phyloP scores from a whole-genome alignment of 345 rosid species.

The Clarkia xantiana region DNA sequence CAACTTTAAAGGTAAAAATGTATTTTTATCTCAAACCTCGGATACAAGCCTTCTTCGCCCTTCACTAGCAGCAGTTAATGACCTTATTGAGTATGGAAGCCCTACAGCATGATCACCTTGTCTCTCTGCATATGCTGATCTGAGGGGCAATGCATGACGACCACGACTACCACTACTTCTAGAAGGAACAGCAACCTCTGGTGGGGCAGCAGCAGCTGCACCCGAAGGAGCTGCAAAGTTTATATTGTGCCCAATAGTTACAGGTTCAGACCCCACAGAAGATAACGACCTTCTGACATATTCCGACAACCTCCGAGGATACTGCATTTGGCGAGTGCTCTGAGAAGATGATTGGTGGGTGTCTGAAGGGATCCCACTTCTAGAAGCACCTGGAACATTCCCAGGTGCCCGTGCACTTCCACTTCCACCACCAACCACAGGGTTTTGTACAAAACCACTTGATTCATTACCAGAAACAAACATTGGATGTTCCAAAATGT shows the following conservation, averaged over 20 bases:
- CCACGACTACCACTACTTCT: slow-evolving; percentile 19
- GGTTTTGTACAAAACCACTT: slow-evolving; percentile 22
- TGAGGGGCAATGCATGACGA: slow-evolving; percentile 34
- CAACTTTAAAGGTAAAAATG: neutral
- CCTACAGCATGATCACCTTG: slow-evolving; percentile 51
- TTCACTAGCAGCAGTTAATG: slow-evolving; percentile 42
- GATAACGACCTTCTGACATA: slow-evolving; percentile 57
- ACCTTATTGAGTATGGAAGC: slow-evolving; percentile 39
- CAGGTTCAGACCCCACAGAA: slow-evolving; percentile 32
- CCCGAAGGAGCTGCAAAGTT: slow-evolving; percentile 21
- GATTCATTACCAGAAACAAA: slow-evolving; percentile 34
- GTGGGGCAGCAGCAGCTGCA: slow-evolving; percentile 24
- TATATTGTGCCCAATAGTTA: slow-evolving; percentile 23
- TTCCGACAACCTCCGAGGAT: slow-evolving; percentile 56
- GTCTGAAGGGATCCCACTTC: slow-evolving; percentile 25
- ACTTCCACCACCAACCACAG: slow-evolving; percentile 20
- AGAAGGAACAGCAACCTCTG: slow-evolving; percentile 34
- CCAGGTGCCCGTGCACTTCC: slow-evolving; percentile 24
- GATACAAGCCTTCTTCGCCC: slow-evolving; percentile 67
- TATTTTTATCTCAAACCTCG: slow-evolving; percentile 49
- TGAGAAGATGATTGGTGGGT: slow-evolving; percentile 42
- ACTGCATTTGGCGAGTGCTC: slow-evolving; percentile 27
- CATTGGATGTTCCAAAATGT: slow-evolving; percentile 30
- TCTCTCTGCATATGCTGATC: slow-evolving; percentile 42
- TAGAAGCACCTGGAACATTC: slow-evolving; percentile 38